Conservation (phyloP, 108 stramenopile species). For the Cyclotella choctawhatcheeana region DNA sequence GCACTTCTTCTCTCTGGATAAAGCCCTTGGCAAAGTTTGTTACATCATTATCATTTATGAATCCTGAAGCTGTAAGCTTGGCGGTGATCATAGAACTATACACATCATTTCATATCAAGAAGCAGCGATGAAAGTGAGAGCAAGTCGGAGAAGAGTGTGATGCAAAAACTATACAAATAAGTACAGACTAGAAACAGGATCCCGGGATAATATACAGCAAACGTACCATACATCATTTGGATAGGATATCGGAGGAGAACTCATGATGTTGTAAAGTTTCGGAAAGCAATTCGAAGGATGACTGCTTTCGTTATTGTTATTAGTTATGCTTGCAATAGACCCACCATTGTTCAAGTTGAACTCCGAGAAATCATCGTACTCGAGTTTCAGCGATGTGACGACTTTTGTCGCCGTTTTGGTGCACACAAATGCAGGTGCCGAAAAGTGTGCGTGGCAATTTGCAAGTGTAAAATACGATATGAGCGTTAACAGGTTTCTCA, state of each 20-base stretch:
- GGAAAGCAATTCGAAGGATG: slow-evolving; percentile 17
- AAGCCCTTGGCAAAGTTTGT: slow-evolving; percentile 30
- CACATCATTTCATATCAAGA: too few relatives aligned
- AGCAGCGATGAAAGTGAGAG: too few relatives aligned
- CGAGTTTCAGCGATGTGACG: neutral
- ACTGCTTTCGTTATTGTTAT: neutral
- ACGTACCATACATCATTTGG: slow-evolving; percentile 5
- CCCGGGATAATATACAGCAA: too few relatives aligned
- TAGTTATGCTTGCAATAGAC: neutral
- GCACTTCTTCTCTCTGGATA: slow-evolving; percentile 12
- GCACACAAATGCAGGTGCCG: too few relatives aligned
- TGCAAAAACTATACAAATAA: too few relatives aligned
- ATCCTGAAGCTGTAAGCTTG: slow-evolving; percentile 15
- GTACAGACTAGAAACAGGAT: too few relatives aligned
- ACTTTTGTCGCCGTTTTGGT: too few relatives aligned
- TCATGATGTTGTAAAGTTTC: slow-evolving; percentile 13
- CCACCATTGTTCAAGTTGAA: neutral
- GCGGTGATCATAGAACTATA: slow-evolving; percentile 7
- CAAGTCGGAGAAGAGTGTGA: too few relatives aligned
- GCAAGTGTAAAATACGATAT: too few relatives aligned
- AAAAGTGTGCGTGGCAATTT: too few relatives aligned
- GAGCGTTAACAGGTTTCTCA: too few relatives aligned
- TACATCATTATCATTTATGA: slow-evolving; percentile 37
- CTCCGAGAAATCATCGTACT: neutral
- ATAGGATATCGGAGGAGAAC: slow-evolving; percentile 22